phyloP scores from a whole-genome alignment of 2,329 filamentous ascomycete genomes.

The Penicillium olsonii region DNA sequence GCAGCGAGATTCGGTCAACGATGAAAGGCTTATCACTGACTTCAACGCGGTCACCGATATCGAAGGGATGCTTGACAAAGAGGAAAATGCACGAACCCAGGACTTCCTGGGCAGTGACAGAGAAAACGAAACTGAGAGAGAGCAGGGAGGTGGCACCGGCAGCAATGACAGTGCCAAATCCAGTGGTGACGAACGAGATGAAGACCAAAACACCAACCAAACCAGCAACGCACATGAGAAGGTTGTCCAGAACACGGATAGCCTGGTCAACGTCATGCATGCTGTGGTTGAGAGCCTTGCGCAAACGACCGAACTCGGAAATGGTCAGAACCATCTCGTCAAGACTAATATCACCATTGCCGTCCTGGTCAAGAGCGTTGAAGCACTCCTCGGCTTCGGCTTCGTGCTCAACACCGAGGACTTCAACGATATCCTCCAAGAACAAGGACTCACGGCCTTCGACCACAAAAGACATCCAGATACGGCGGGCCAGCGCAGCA shows the following conservation, averaged over 20 bases:
- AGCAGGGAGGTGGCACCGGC: constrained; percentile 90
- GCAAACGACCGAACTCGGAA: constrained; percentile 77
- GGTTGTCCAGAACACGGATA: constrained; percentile 83
- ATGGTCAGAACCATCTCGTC: constrained; percentile 94
- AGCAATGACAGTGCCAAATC: constrained; percentile 79
- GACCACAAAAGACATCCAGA: constrained; percentile 98
- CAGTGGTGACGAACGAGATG: constrained; percentile 84
- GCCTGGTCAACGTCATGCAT: constrained; percentile 98
- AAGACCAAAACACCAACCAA: constrained; percentile 83
- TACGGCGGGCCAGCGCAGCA: constrained; percentile 87
- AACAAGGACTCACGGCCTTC: constrained; percentile 81
- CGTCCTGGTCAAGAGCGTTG: constrained; percentile 75
- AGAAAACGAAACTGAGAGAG: constrained; percentile 95
- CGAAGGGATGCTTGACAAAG: constrained; percentile 97
- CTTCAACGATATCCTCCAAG: constrained; percentile 80
- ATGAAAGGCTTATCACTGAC: constrained; percentile 68
- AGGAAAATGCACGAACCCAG: constrained; percentile 98
- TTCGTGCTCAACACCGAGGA: constrained; percentile 73
- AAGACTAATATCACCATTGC: constrained; percentile 90
- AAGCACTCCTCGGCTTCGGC: constrained; percentile 87
- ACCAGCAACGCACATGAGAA: constrained; percentile 78
- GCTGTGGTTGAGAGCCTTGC: constrained; percentile 85
- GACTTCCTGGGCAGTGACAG: constrained; percentile 87
- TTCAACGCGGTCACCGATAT: constrained; percentile 92
- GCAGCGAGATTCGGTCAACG: constrained; percentile 90